phyloP scores from a whole-genome alignment of 2,329 filamentous ascomycete genomes.

The Pyrenophora tritici-repentis region DNA sequence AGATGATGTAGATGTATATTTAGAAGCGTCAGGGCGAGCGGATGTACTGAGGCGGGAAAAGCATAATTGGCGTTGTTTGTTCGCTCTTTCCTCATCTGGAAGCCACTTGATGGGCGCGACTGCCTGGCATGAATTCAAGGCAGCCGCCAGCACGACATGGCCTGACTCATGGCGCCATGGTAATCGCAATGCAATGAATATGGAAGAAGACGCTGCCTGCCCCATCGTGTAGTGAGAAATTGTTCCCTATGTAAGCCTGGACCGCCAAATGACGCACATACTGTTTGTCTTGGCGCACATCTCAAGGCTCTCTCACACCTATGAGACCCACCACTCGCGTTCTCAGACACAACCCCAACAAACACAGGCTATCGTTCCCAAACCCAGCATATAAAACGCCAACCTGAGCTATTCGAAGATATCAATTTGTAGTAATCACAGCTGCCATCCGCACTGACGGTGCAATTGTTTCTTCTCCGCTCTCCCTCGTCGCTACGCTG shows the following conservation, averaged over 20 bases:
- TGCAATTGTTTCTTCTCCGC: constrained; percentile 31
- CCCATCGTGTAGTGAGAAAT: not conserved
- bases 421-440: constrained; percentile 7
- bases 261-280: constrained; percentile 19
- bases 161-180: not conserved
- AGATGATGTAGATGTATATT: constrained; percentile 3
- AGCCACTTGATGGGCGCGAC: constrained; percentile 2
- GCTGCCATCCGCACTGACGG: constrained; percentile 6
- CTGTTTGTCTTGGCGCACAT: constrained; percentile 9
- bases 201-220: too few relatives aligned
- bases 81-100: constrained; percentile 4
- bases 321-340: constrained; percentile 14
- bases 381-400: constrained; percentile 3
- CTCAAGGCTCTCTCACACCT: constrained; percentile 9
- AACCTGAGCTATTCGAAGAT: constrained; percentile 6
- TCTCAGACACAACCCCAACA: constrained; percentile 27
- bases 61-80: constrained; percentile 16
- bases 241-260: not conserved
- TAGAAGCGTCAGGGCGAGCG: constrained; percentile 3
- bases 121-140: constrained; percentile 3
- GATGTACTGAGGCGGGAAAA: constrained; percentile 1
- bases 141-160: constrained; percentile 4
- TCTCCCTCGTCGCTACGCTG: constrained; percentile 34
- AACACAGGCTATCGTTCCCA: constrained; percentile 26
- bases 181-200: too few relatives aligned